Evolutionary conservation across 202 grass and related monocot genomes (phyloP), one percentile per base, ranked within the genome.

Genomic region (Hordeum pubiflorum): DNA sequence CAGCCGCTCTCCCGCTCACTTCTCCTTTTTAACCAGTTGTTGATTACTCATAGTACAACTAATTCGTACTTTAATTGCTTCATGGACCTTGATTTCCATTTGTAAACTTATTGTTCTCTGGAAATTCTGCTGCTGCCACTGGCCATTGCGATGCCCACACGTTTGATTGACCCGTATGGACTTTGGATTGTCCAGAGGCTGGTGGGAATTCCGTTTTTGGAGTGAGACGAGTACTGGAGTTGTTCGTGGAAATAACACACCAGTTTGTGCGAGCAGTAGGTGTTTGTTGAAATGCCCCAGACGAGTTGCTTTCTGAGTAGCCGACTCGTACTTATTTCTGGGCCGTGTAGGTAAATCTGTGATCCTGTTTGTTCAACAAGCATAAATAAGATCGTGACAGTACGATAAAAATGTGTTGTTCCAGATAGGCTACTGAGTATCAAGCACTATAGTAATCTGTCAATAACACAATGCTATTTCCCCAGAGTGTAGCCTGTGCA

Each of bases 271-370:
- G 85, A 72, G 20, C 73, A 56, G 31, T 41, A 87, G 52, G 38
- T 89, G 84, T 79, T 87, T 65, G 73, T 84, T 64, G 87, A 81
- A 72, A 82, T 92, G 76, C 60, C 61, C 81, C 46, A 82, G 22
- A 52, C n/a, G 43, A 72, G 7, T 14, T 82, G 22, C 43, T 57
- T 11, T 78, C 4, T 9, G 17, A 52, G 41, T 52, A 23, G 41
- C 31, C 29, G 29, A 52, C 6, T 79, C 43, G 17, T 27, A 14
- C 37, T 37, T 27, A 21, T 69, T 39, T 56, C 13, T 23, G 8
- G 75, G 21, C 21, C 20, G 7, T 39, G 3, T 69, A 69, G 44
- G 54, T 80, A 2, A 39, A 54, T 66, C 17, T 27, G 0, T 54
- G n/a, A 29, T 56, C 10, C 18, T 50, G 10, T 33, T 10, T 63